These are phyloP conservation scores for Filosporella fistucella DNA, from an alignment of 495 filamentous ascomycete genomes.

Conservation along the genomic window DNA sequence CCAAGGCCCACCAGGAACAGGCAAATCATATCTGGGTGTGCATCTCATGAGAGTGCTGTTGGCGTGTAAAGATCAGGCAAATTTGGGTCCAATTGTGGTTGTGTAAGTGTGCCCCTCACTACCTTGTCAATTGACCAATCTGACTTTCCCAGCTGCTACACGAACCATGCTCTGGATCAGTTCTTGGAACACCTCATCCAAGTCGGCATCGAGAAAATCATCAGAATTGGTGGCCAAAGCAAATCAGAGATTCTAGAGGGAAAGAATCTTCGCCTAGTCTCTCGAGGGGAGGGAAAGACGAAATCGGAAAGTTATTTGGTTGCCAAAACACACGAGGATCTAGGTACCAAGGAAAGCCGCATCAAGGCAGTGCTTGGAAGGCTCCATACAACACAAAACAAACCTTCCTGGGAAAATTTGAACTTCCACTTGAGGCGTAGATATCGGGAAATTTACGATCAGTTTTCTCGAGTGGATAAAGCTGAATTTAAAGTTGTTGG, in stretches of 20 bases:
- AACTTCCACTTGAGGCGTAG: conserved; percentile 1
- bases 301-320: conserved; percentile 11
- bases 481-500: conserved; percentile 14
- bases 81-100: conserved; percentile 19
- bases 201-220: conserved; percentile 48
- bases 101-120: conserved; percentile 7
- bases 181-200: conserved; percentile 57
- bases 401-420: conserved; percentile 8
- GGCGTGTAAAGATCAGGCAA: conserved; percentile 4
- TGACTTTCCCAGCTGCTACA: conserved; percentile 39
- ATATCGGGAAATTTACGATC: conserved; percentile 11
- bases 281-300: conserved; percentile 12
- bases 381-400: conserved; percentile 1
- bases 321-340: conserved; percentile 18
- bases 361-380: neutral
- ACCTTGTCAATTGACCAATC: neutral
- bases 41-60: conserved; percentile 17
- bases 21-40: conserved; percentile 59
- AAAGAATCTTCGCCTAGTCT: conserved; percentile 18
- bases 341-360: conserved; percentile 24
- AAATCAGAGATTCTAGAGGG: conserved; percentile 12
- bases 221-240: conserved; percentile 22
- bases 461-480: conserved; percentile 11
- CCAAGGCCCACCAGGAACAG: conserved; percentile 88
- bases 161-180: conserved; percentile 91